Percentiles rank a stretch among this genome's conserved stretches.
These are phyloP conservation scores for Rhododendron williamsianum DNA, from an alignment of 148 eudicot species.

Conservation along the genomic window DNA sequence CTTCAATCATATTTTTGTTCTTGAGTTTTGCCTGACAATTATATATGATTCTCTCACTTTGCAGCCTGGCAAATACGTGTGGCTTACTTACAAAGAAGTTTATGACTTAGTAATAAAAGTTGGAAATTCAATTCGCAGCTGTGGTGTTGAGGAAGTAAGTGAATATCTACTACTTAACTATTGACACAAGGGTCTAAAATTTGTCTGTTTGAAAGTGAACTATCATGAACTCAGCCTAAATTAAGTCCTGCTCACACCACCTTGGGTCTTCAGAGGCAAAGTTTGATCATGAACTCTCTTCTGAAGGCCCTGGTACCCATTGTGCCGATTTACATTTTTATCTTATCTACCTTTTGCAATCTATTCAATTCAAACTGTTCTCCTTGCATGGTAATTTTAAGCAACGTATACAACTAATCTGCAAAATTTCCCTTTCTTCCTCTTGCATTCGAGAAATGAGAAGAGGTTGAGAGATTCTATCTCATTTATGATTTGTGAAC, in stretches of 20 bases:
- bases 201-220: background rate
- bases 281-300: background rate
- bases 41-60: conserved; percentile 20
- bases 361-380: background rate
- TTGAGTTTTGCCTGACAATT: background rate
- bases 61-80: conserved; percentile 77
- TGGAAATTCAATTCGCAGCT: conserved; percentile 82
- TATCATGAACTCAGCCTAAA: background rate
- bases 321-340: background rate
- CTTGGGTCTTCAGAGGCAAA: background rate
- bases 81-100: conserved; percentile 87
- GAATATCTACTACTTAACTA: background rate
- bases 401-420: background rate
- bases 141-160: conserved; percentile 72
- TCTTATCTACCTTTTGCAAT: background rate
- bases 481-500: background rate
- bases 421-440: background rate
- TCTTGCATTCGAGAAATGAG: background rate
- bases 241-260: background rate
- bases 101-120: conserved; percentile 66
- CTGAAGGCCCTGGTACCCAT: background rate
- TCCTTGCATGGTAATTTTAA: background rate
- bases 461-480: background rate
- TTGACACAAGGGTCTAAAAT: background rate
- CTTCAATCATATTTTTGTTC: background rate